Conservation (phyloP, 139 green algal species). For the Chlamydomonas eustigma region DNA sequence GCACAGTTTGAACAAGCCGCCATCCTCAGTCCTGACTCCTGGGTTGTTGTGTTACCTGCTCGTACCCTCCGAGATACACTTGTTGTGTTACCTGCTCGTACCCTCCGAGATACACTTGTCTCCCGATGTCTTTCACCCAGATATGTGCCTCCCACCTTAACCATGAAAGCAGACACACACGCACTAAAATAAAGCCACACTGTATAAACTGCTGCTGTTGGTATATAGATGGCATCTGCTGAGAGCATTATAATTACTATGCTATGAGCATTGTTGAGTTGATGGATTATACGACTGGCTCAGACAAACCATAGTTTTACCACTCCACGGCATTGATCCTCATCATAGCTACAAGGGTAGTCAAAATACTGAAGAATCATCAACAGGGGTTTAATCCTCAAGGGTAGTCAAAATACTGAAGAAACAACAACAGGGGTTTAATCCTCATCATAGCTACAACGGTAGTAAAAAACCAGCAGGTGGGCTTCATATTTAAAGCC, state of each 20-base stretch:
- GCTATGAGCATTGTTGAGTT: too few species aligned
- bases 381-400: neutral
- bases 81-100: conserved; percentile 37
- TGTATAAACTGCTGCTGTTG: too few species aligned
- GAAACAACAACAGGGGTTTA: neutral
- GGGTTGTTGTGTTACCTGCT: too few species aligned
- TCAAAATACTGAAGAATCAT: neutral
- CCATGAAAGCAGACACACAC: too few species aligned
- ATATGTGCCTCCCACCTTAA: conserved; percentile 83
- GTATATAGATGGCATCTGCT: too few species aligned
- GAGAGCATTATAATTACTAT: too few species aligned
- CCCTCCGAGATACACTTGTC: conserved; percentile 66
- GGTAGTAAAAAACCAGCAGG: neutral
- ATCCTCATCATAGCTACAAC: neutral
- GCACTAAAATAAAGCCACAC: too few species aligned
- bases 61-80: conserved; percentile 58
- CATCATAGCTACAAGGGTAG: neutral
- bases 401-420: neutral
- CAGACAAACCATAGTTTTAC: too few species aligned
- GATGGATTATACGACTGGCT: too few species aligned
- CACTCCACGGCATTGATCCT: too few species aligned
- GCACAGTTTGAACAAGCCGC: too few species aligned
- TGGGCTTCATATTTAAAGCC: neutral
- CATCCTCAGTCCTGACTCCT: too few species aligned
- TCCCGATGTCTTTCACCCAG: conserved; percentile 80